phyloP scores from a whole-genome alignment of 768 basidiomycete genomes.

The Dacryopinax spathularia region DNA sequence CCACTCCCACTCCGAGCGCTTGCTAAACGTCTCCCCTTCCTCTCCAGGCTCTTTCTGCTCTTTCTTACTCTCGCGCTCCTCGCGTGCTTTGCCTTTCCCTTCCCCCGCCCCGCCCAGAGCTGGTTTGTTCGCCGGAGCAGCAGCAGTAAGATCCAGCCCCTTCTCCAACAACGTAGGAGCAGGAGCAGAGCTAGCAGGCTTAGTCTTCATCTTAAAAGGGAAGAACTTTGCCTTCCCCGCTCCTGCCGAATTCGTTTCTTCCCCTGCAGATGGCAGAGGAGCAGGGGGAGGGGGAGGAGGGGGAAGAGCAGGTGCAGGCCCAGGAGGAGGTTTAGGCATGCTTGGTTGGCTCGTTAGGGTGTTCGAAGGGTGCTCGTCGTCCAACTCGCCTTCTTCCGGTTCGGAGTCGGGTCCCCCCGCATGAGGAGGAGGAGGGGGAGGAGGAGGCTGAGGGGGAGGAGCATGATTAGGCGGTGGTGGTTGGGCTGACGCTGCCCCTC shows the following conservation, averaged over 20 bases:
- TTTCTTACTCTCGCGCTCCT: neutral
- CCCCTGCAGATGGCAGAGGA: no score
- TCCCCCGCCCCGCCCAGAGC: no score
- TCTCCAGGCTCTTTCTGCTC: neutral
- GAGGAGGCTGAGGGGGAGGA: neutral
- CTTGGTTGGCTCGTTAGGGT: neutral
- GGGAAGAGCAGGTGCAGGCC: neutral
- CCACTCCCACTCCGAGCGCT: neutral
- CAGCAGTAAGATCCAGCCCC: neutral
- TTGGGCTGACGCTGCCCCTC: neutral
- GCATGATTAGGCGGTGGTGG: neutral
- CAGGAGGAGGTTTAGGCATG: neutral
- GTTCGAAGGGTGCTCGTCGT: neutral
- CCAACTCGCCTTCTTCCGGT: neutral
- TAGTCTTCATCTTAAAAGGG: conserved; percentile 2
- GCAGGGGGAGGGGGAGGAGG: neutral
- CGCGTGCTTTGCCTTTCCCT: neutral
- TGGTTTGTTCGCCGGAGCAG: neutral
- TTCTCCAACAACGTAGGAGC: neutral
- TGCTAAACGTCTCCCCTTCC: neutral
- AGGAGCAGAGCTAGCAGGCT: no score
- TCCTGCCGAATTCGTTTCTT: neutral
- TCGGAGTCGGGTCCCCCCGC: neutral
- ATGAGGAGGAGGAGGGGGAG: neutral
- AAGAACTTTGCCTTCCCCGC: conserved; percentile 1